Percentiles rank a stretch among this genome's conserved stretches.
phyloP scores from a whole-genome alignment of 352 stramenopile genomes.

The Globisporangium carolinianum region DNA sequence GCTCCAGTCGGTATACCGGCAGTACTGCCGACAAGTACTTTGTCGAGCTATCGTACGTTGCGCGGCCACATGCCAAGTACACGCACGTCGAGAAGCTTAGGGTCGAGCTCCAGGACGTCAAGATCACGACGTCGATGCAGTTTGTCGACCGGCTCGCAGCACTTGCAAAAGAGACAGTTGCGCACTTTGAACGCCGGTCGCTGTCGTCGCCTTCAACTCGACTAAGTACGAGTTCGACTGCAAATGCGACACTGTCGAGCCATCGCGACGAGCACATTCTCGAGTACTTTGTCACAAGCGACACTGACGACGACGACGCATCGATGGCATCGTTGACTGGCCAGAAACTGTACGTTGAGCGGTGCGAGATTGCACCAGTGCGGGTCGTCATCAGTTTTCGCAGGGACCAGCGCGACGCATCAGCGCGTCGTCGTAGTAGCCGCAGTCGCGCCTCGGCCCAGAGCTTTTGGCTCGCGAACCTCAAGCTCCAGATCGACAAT shows the following conservation, averaged over 20 bases:
- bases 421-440: constrained; percentile 1
- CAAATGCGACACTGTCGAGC: constrained; percentile 18
- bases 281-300: constrained; percentile 53
- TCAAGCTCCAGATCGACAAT: constrained; percentile 86
- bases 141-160: constrained; percentile 69
- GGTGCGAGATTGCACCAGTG: constrained; percentile 59
- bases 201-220: constrained; percentile 19
- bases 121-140: constrained; percentile 68
- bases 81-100: constrained; percentile 53
- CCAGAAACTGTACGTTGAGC: constrained; percentile 71
- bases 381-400: constrained; percentile 73
- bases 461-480: constrained; percentile 73
- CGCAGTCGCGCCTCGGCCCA: constrained; percentile 10
- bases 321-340: constrained; percentile 73
- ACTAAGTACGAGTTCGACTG: constrained; percentile 16
- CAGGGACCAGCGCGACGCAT: constrained; percentile 53
- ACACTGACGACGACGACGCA: constrained; percentile 33
- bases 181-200: constrained; percentile 64
- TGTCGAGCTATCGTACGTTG: constrained; percentile 58
- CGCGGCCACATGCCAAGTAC: constrained; percentile 67
- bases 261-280: constrained; percentile 47
- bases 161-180: constrained; percentile 49
- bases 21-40: constrained; percentile 37
- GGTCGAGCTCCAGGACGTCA: constrained; percentile 61
- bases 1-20: not conserved